A percentile compares a stretch with the other conserved stretches of the same genome.
phyloP scores from a whole-genome alignment of 2,329 filamentous ascomycete species.

The Epichloe festucae region DNA sequence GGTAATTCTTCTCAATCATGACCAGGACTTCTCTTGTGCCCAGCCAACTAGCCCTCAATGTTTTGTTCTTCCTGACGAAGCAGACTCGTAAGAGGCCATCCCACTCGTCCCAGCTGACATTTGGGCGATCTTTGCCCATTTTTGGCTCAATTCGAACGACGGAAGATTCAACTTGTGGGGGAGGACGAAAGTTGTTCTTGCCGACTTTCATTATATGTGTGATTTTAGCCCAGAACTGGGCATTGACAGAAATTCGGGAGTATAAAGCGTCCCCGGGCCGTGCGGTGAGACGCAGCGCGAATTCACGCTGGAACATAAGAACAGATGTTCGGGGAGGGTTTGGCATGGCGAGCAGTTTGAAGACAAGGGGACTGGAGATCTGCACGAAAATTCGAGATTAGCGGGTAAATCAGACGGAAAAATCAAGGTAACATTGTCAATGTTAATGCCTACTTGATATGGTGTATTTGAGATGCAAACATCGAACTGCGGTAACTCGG shows the following conservation, averaged over 20 bases:
- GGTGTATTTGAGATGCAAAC: slow-evolving; percentile 63
- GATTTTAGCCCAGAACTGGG: slow-evolving; percentile 67
- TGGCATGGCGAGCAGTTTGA: slow-evolving; percentile 71
- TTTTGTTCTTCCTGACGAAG: slow-evolving; percentile 73
- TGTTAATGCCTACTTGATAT: slow-evolving; percentile 37
- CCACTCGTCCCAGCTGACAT: slow-evolving; percentile 90
- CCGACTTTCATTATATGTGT: slow-evolving; percentile 83
- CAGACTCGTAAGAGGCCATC: slow-evolving; percentile 73
- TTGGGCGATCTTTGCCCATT: slow-evolving; percentile 59
- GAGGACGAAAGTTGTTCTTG: slow-evolving; percentile 91
- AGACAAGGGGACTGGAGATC: slow-evolving; percentile 86
- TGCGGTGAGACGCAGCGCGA: slow-evolving; percentile 79
- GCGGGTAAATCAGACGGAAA: background rate
- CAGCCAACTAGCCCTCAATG: slow-evolving; percentile 67
- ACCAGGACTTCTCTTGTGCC: slow-evolving; percentile 68
- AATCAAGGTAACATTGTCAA: no score
- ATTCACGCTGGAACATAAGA: slow-evolving; percentile 95
- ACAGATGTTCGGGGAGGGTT: slow-evolving; percentile 74
- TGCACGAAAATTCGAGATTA: slow-evolving; percentile 17
- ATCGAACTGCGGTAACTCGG: slow-evolving; percentile 62
- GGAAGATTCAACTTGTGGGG: slow-evolving; percentile 81
- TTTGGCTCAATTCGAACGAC: slow-evolving; percentile 87
- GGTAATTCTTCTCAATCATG: slow-evolving; percentile 77
- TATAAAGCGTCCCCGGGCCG: slow-evolving; percentile 81
- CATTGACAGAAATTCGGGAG: slow-evolving; percentile 81